A percentile compares a stretch with the other conserved stretches of the same genome.
Evolutionary conservation across 257 asterid species (phyloP).

Genomic region (Nicotiana tabacum): DNA sequence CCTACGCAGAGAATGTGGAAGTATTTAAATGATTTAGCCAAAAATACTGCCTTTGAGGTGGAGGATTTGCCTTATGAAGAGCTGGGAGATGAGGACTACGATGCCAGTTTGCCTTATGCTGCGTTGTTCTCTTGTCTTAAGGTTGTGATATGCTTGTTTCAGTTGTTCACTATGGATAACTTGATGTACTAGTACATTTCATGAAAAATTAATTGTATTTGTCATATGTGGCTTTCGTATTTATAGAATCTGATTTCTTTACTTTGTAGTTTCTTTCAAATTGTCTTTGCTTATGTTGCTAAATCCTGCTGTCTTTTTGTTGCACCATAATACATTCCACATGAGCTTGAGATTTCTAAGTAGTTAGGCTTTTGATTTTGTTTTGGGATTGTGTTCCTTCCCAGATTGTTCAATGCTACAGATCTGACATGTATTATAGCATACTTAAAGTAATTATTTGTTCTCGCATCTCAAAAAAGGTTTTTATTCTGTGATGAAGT

Average conservation of each 20-base stretch:
- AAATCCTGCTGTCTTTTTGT: neutral
- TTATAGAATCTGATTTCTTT: neutral
- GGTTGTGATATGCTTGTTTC: conserved; percentile 38
- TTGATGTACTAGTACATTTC: neutral
- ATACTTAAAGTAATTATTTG: neutral
- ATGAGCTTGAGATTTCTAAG: neutral
- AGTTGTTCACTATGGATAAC: neutral
- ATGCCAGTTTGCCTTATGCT: conserved; percentile 89
- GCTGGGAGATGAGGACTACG: conserved; percentile 79
- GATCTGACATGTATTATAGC: neutral
- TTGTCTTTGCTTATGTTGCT: neutral
- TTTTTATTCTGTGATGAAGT: neutral
- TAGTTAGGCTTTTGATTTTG: neutral
- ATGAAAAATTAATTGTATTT: neutral
- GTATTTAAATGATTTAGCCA: conserved; percentile 53
- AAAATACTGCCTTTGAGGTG: conserved; percentile 36
- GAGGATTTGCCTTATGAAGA: conserved; percentile 69
- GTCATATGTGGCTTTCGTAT: neutral
- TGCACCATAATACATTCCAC: neutral
- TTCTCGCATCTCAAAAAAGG: neutral
- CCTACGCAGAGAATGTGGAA: conserved; percentile 67
- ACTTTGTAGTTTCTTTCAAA: neutral
- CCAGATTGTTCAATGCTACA: neutral
- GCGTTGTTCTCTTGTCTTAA: conserved; percentile 88
- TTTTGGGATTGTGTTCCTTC: neutral